Evolutionary conservation across 805 yeast species (phyloP), one percentile per base, ranked within the genome.

Genomic region (Candida alai): DNA sequence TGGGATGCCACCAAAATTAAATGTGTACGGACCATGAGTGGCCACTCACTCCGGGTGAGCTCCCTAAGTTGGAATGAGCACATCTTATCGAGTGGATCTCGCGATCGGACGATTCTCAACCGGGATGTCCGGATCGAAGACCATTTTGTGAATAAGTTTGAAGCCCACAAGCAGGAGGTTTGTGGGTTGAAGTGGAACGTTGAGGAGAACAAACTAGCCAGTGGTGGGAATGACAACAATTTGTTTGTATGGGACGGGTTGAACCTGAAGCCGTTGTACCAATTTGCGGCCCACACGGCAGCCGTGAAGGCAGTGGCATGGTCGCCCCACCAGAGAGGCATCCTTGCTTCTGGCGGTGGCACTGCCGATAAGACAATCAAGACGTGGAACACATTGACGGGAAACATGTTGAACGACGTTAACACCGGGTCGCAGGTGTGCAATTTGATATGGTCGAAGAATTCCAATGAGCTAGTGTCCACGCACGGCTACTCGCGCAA

Each of bases 401-500:
- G 96, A 1, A 56, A 70, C 16, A 75, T 81, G 39, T 52, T 85
- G 9, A 74, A 78, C 48, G 93, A 87, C 46, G 78, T 84, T n/a
- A 94, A 90, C 51, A 87, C 97, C 0, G 97, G 97, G 0, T 86
- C 96, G 3, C 98, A 93, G 56, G 94, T 93, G 28, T 93, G 98
- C 65, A 90, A 90, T 50, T 70, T 93, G 53, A 75, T 80, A 6
- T 93, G 98, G 98, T 84, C 95, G 12, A 78, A 80, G 48, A 89
- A 87, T 56, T 82, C 95, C 2, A 85, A 87, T 51, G 98, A 93
- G 56, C 64, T 93, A 27, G 95, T 93, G 1, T 84, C 96, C 1
- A 85, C 97, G 0, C 98, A 93, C 56, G 98, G 98, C 0, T 93
- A 81, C 57, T 81, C 95, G 0, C 74, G 86, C 47, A 86, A 90